phyloP scores from a whole-genome alignment of 768 basidiomycete species.

The Chalciporus sphaerocephalus region DNA sequence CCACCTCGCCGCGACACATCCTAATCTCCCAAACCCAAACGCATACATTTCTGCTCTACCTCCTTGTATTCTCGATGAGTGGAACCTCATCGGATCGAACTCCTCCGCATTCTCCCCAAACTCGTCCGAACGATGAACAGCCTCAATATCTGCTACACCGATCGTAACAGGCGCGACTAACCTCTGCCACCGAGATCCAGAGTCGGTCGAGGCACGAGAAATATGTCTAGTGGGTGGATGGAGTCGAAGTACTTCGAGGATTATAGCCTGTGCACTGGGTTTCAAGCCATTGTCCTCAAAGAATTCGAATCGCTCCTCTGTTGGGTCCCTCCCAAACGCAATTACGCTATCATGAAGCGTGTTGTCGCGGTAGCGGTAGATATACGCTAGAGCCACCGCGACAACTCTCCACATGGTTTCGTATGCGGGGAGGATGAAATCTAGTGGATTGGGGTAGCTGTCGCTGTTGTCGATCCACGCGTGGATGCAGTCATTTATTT shows the following conservation, averaged over 20 bases:
- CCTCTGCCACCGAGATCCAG: slow-evolving; percentile 13
- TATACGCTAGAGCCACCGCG: slow-evolving; percentile 39
- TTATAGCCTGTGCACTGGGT: slow-evolving; percentile 23
- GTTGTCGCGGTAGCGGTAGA: slow-evolving; percentile 22
- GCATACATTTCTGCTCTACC: slow-evolving; percentile 28
- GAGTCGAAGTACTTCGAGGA: slow-evolving; percentile 28
- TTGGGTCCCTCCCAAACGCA: slow-evolving; percentile 20
- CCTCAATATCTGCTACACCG: slow-evolving; percentile 25
- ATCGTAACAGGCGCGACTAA: slow-evolving; percentile 2
- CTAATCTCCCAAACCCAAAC: slow-evolving; percentile 43
- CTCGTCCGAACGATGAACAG: slow-evolving; percentile 14
- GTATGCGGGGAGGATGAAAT: slow-evolving; percentile 56
- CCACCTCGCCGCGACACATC: slow-evolving; percentile 45
- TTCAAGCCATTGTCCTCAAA: slow-evolving; percentile 11
- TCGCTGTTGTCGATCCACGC: slow-evolving; percentile 36
- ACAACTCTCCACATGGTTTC: slow-evolving; percentile 65
- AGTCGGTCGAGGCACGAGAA: slow-evolving; percentile 8
- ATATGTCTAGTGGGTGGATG: slow-evolving; percentile 28
- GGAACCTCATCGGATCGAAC: slow-evolving; percentile 44
- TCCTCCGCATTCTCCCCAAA: slow-evolving; percentile 33
- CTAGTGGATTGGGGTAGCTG: slow-evolving; percentile 35
- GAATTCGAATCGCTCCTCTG: slow-evolving; percentile 14
- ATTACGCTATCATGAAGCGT: slow-evolving; percentile 25
- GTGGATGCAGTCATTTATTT: slow-evolving; percentile 27
- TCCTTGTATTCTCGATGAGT: slow-evolving; percentile 25